These are phyloP conservation scores for Trichoderma sp. DNA, from an alignment of 2,329 filamentous ascomycete genomes.

Conservation along the genomic window DNA sequence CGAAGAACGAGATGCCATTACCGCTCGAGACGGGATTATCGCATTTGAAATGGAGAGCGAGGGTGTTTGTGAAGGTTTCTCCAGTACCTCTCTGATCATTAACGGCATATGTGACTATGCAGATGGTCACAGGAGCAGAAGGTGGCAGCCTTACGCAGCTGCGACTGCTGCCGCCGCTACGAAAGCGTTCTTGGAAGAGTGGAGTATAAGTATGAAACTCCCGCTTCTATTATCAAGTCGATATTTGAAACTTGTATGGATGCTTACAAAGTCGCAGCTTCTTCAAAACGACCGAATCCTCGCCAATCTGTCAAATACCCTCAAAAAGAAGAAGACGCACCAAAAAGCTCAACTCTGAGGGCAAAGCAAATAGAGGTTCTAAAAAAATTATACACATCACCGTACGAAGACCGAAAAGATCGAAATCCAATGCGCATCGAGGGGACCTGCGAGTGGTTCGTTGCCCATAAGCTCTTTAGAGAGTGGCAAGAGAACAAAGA, in stretches of 20 bases:
- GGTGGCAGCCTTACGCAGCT: not conserved
- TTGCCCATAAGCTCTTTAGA: conserved; percentile 8
- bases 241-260: too few relatives aligned
- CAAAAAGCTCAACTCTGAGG: not conserved
- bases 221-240: too few relatives aligned
- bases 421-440: conserved; percentile 17
- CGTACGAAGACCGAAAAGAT: conserved; percentile 21
- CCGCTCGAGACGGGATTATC: conserved; percentile 15
- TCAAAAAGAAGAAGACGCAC: not conserved
- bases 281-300: not conserved
- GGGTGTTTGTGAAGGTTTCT: conserved; percentile 28
- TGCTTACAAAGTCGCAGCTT: not conserved
- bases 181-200: not conserved
- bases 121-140: not conserved
- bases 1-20: conserved; percentile 32
- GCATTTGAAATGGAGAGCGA: conserved; percentile 34
- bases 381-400: conserved; percentile 5
- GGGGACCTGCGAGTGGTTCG: conserved; percentile 24
- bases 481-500: conserved; percentile 14
- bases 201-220: not conserved
- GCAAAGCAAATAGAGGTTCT: not conserved
- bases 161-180: not conserved
- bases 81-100: conserved; percentile 28
- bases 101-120: not conserved
- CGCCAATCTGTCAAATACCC: not conserved